Evolutionary conservation across 257 asterid species (phyloP), one percentile per base, ranked within the genome.

Genomic region (Leonotis leonurus): DNA sequence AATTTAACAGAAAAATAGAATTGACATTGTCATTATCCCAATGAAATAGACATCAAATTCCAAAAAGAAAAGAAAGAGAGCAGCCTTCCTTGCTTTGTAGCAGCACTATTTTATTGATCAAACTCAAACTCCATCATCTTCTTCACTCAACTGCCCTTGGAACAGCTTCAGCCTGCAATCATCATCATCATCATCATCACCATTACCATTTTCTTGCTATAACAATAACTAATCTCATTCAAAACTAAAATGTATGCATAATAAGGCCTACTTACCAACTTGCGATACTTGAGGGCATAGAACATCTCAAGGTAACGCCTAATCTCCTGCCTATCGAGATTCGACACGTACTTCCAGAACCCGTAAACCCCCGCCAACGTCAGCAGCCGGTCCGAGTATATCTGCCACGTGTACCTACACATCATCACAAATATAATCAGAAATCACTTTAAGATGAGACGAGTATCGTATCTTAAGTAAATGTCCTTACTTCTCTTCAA

Each of bases 251-350:
- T 35, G 41, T 3, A 35, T 35, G 41, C n/a, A 29, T 29, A 3
- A 29, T 29, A 29, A 2, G 6, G 0, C n/a, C n/a, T 46, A 70
- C 95, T 73, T 41, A 90, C 98, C 91, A 85, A 57, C 68, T 85
- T 79, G 57, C 98, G 94, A 58, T 37, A 83, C 73, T 91, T 86
- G 74, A 88, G 94, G 6, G 96, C 92, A 11, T 79, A 87, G 37
- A 91, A 86, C 98, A 91, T 91, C 58, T 91, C 98, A 16, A 91
- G 92, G 66, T 88, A 91, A 3, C 97, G 89, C 25, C 95, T 77
- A 25, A 83, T 89, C 81, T 85, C 96, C 32, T 69, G 85, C 53
- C 96, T 92, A 70, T 92, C 96, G 2, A 86, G 88, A 74, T 92
- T 87, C 14, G 96, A 89, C 17, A 89, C 94, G 36, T 86, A 60